Conservation (phyloP, 2,329 filamentous ascomycete species). For the Nigrograna mackinnonii region DNA sequence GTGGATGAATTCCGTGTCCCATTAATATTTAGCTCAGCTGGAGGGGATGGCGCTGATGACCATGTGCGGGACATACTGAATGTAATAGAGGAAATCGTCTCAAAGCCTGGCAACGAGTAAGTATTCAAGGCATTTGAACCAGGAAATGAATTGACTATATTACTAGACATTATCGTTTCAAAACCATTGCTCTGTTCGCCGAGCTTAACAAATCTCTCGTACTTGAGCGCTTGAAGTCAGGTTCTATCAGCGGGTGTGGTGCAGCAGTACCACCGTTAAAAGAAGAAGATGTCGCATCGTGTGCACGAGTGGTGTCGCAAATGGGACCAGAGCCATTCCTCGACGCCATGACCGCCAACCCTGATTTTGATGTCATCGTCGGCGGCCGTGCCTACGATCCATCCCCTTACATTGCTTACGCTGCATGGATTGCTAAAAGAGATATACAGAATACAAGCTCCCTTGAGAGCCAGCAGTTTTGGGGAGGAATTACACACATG, state of each 20-base stretch:
- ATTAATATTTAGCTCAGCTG: conserved; percentile 23
- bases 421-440: conserved; percentile 10
- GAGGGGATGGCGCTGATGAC: conserved; percentile 24
- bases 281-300: conserved; percentile 41
- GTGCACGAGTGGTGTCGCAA: conserved; percentile 48
- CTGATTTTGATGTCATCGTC: conserved; percentile 53
- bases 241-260: conserved; percentile 37
- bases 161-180: conserved; percentile 18
- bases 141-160: no score
- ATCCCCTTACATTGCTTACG: conserved; percentile 22
- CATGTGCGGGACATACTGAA: conserved; percentile 21
- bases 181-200: conserved; percentile 26
- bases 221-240: conserved; percentile 6
- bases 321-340: conserved; percentile 53
- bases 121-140: no score
- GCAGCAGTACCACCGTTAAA: conserved; percentile 45
- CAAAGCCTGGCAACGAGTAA: conserved; percentile 13
- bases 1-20: conserved; percentile 14
- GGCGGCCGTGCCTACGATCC: conserved; percentile 44
- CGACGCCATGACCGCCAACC: conserved; percentile 44
- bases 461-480: conserved; percentile 8
- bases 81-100: conserved; percentile 17
- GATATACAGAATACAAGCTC: conserved; percentile 4
- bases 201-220: conserved; percentile 23
- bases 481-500: conserved; percentile 50